Conservation (phyloP, 192 early-diverging fungal species). For the Coemansia sp. region DNA sequence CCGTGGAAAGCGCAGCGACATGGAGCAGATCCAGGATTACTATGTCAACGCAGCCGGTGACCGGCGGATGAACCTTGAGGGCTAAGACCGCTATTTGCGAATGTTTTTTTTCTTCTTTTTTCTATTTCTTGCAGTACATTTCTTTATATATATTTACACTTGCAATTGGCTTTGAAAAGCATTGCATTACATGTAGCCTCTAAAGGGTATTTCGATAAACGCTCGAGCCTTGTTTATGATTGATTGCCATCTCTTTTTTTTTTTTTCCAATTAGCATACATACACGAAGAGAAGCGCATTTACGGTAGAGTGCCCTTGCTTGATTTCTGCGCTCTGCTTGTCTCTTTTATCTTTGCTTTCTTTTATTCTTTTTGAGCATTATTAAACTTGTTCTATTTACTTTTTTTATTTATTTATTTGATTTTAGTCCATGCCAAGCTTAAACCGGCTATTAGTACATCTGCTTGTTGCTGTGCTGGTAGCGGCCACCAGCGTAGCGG, state of each 20-base stretch:
- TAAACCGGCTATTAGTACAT: neutral
- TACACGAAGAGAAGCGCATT: no score
- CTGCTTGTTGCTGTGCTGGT: neutral
- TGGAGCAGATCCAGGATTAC: slow-evolving; percentile 58
- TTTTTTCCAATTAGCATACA: no score
- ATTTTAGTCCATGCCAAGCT: neutral
- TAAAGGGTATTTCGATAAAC: no score
- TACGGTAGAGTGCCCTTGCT: no score
- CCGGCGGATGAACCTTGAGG: slow-evolving; percentile 53
- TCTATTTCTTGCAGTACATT: neutral
- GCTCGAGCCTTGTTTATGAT: no score
- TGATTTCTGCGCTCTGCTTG: no score
- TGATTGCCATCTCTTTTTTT: no score
- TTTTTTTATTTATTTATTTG: slow-evolving; percentile 3
- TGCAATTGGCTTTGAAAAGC: neutral
- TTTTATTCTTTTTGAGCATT: no score
- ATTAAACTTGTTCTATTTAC: neutral
- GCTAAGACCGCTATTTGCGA: slow-evolving; percentile 2
- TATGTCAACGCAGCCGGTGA: slow-evolving; percentile 55
- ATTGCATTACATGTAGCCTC: no score
- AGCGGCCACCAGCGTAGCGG: no score
- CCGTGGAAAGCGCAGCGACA: slow-evolving; percentile 54
- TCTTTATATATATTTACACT: neutral
- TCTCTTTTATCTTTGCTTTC: no score
- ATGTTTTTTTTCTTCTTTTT: neutral